Percentiles rank a stretch among this genome's conserved stretches.
phyloP scores from a whole-genome alignment of 305 asterid genomes.

The Striga hermonthica region DNA sequence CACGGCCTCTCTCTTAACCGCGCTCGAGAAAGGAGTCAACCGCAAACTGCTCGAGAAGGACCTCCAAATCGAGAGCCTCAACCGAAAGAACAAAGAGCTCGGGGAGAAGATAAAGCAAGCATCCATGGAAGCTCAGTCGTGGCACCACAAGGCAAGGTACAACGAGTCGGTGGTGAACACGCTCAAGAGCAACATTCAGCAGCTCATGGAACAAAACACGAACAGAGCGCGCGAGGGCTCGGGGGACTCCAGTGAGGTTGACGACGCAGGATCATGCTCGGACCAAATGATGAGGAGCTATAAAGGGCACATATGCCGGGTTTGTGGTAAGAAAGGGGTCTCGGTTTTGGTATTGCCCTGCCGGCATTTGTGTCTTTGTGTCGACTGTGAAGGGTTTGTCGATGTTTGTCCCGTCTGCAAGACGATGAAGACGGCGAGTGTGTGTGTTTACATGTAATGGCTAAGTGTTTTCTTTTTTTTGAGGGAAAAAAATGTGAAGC shows the following conservation, averaged over 20 bases:
- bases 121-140: conserved; percentile 54
- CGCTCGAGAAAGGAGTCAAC: conserved; percentile 45
- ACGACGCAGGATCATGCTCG: conserved; percentile 47
- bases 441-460: conserved; percentile 47
- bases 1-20: conserved; percentile 38
- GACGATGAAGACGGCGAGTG: conserved; percentile 57
- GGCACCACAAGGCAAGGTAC: conserved; percentile 62
- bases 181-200: conserved; percentile 50
- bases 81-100: conserved; percentile 54
- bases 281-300: conserved; percentile 28
- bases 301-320: conserved; percentile 40
- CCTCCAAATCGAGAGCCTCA: conserved; percentile 45
- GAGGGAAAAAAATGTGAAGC: background rate
- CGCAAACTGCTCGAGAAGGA: conserved; percentile 50
- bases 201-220: conserved; percentile 47
- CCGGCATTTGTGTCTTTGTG: conserved; percentile 61
- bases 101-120: conserved; percentile 53
- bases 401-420: conserved; percentile 55
- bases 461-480: too few relatives aligned
- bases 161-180: conserved; percentile 50
- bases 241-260: conserved; percentile 56
- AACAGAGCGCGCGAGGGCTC: conserved; percentile 49
- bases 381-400: conserved; percentile 49
- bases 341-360: conserved; percentile 44
- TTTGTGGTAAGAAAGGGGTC: conserved; percentile 41